Evolutionary conservation across 2,329 filamentous ascomycete species (phyloP).

Genomic region (Ilyonectria mors-panacis): DNA sequence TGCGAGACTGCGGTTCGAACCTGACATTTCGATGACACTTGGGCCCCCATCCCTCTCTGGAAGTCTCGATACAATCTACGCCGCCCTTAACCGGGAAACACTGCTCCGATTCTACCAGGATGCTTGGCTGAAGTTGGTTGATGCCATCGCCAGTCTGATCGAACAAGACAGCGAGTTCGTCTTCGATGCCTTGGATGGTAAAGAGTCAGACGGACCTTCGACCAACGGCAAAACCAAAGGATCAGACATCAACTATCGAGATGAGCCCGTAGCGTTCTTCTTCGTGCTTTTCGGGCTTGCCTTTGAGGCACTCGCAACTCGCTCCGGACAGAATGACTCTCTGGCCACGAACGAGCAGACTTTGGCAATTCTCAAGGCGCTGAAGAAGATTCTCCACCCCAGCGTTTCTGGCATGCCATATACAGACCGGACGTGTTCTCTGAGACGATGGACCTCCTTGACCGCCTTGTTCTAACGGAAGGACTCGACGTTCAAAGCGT

Average conservation of each 20-base stretch:
- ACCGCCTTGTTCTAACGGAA: slow-evolving; percentile 93
- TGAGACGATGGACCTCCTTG: slow-evolving; percentile 96
- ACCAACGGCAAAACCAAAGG: slow-evolving; percentile 71
- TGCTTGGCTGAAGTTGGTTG: slow-evolving; percentile 95
- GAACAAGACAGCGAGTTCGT: slow-evolving; percentile 98
- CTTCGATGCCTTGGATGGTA: slow-evolving; percentile 95
- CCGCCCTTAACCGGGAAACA: slow-evolving; percentile 93
- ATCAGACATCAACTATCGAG: slow-evolving; percentile 94
- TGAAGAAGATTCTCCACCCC: slow-evolving; percentile 95
- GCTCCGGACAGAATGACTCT: slow-evolving; percentile 66
- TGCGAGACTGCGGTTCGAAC: slow-evolving; percentile 92
- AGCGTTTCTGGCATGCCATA: slow-evolving; percentile 95
- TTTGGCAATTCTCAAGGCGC: slow-evolving; percentile 87
- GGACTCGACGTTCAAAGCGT: slow-evolving; percentile 89
- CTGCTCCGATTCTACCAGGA: slow-evolving; percentile 96
- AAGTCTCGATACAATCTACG: slow-evolving; percentile 93
- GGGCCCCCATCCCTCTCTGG: slow-evolving; percentile 86
- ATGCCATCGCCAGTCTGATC: slow-evolving; percentile 96
- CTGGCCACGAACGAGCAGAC: slow-evolving; percentile 84
- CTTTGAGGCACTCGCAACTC: slow-evolving; percentile 93
- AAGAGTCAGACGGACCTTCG: slow-evolving; percentile 68
- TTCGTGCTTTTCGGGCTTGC: slow-evolving; percentile 97
- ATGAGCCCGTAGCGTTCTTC: slow-evolving; percentile 98
- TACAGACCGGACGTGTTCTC: slow-evolving; percentile 97
- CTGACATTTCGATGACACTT: slow-evolving; percentile 93